Evolutionary conservation across 1,284 basidiomycete species (phyloP).

Genomic region (Coniferiporia weirii): DNA sequence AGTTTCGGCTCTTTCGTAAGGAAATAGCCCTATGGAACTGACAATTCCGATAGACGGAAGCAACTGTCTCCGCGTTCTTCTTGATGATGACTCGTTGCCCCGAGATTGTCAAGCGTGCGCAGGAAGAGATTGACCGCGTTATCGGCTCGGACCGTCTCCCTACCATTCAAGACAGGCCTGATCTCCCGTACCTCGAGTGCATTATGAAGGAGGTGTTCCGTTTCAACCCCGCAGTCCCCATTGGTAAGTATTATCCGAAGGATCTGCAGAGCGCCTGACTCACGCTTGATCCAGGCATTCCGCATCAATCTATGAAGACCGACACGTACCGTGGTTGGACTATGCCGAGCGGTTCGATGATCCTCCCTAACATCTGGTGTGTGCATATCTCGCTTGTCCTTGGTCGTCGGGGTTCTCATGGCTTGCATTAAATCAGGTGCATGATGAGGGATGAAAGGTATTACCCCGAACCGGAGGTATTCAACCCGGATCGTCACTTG

Average conservation of each 20-base stretch:
- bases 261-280: neutral
- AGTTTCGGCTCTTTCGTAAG: neutral
- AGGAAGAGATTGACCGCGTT: slow-evolving; percentile 37
- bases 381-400: neutral
- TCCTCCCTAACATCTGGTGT: slow-evolving; percentile 18
- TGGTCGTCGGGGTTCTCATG: neutral
- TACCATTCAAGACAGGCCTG: slow-evolving; percentile 14
- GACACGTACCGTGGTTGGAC: slow-evolving; percentile 11
- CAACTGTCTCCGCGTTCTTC: slow-evolving; percentile 13
- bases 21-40: neutral
- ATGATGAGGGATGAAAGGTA: slow-evolving; percentile 8
- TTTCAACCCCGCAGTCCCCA: slow-evolving; percentile 8
- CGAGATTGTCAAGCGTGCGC: slow-evolving; percentile 29
- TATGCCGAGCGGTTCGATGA: slow-evolving; percentile 14
- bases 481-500: slow-evolving; percentile 7
- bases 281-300: slow-evolving; percentile 5
- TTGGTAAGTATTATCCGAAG: neutral
- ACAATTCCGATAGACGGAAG: slow-evolving; percentile 4
- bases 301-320: slow-evolving; percentile 7
- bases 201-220: slow-evolving; percentile 21
- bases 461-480: slow-evolving; percentile 6
- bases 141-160: slow-evolving; percentile 10
- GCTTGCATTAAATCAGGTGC: neutral
- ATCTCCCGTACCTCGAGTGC: slow-evolving; percentile 20
- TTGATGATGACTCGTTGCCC: slow-evolving; percentile 12